These are phyloP conservation scores for Pichia sp. DNA, from an alignment of 1,139 yeast genomes.

Conservation along the genomic window DNA sequence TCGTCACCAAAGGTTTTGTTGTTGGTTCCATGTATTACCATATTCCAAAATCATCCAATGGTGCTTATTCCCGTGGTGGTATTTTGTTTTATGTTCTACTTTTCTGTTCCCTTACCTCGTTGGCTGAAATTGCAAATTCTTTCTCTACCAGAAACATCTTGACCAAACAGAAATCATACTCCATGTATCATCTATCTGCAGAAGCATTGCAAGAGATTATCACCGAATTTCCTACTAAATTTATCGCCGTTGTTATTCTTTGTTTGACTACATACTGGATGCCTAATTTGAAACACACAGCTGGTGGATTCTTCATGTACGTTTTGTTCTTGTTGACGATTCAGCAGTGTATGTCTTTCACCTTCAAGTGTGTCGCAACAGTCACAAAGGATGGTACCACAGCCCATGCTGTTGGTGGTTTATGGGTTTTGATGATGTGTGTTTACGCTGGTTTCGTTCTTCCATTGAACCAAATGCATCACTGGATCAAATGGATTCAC, in stretches of 20 bases:
- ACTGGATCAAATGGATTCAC: slow-evolving; percentile 57
- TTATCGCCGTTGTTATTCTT: slow-evolving; percentile 29
- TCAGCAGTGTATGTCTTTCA: slow-evolving; percentile 35
- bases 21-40: slow-evolving; percentile 35
- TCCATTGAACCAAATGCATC: slow-evolving; percentile 51
- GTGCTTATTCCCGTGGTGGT: slow-evolving; percentile 34
- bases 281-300: slow-evolving; percentile 34
- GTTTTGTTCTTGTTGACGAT: slow-evolving; percentile 35
- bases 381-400: slow-evolving; percentile 39
- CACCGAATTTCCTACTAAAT: slow-evolving; percentile 34
- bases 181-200: slow-evolving; percentile 38
- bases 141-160: slow-evolving; percentile 37
- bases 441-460: slow-evolving; percentile 49
- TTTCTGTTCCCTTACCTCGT: slow-evolving; percentile 35
- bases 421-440: slow-evolving; percentile 37
- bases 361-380: slow-evolving; percentile 41
- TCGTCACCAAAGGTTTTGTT: slow-evolving; percentile 37
- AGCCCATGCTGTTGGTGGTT: slow-evolving; percentile 48
- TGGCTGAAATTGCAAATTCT: slow-evolving; percentile 35
- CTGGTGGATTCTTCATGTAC: slow-evolving; percentile 38
- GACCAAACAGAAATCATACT: slow-evolving; percentile 36
- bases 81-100: slow-evolving; percentile 35
- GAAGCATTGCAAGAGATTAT: slow-evolving; percentile 38
- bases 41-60: slow-evolving; percentile 26
- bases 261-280: slow-evolving; percentile 34